These are phyloP conservation scores for Aspergillus campestris DNA, from an alignment of 495 filamentous ascomycete genomes.

Conservation along the genomic window DNA sequence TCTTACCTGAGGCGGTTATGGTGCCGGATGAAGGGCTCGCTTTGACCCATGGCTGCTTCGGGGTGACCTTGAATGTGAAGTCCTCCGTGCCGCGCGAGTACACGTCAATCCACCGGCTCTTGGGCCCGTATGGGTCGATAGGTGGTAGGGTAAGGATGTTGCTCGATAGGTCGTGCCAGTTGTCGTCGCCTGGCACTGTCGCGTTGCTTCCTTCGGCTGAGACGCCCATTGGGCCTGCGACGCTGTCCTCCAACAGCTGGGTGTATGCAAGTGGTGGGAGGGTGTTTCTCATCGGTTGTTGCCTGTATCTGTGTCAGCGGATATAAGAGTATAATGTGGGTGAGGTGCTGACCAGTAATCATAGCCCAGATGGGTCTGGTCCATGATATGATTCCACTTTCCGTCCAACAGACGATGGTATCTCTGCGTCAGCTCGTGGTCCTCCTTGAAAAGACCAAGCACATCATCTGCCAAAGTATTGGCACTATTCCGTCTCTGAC, in stretches of 20 bases:
- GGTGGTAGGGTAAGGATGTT: conserved; percentile 43
- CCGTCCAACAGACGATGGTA: conserved; percentile 58
- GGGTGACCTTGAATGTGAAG: conserved; percentile 48
- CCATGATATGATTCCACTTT: conserved; percentile 70
- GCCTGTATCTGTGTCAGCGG: conserved; percentile 18
- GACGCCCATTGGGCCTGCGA: conserved; percentile 55
- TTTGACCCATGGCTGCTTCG: conserved; percentile 47
- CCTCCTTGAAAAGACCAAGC: conserved; percentile 51
- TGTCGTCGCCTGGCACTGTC: conserved; percentile 58
- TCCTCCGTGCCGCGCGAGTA: conserved; percentile 52
- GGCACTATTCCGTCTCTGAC: conserved; percentile 56
- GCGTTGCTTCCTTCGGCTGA: conserved; percentile 57
- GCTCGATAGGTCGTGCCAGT: conserved; percentile 49
- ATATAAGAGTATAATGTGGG: conserved; percentile 15
- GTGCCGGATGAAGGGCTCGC: conserved; percentile 47
- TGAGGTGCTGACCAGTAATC: conserved; percentile 26
- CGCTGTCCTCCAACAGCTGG: conserved; percentile 44
- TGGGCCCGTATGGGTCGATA: conserved; percentile 54
- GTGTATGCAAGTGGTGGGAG: conserved; percentile 53
- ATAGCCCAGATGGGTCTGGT: conserved; percentile 48
- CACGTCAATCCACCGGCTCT: conserved; percentile 56
- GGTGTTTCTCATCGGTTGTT: conserved; percentile 63
- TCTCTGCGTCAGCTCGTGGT: conserved; percentile 49
- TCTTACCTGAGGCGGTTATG: conserved; percentile 32
- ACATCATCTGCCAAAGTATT: conserved; percentile 54